A percentile compares a stretch with the other conserved stretches of the same genome.
Evolutionary conservation across 1,284 basidiomycete genomes (phyloP).

Genomic region (Ganoderma lingzhi): DNA sequence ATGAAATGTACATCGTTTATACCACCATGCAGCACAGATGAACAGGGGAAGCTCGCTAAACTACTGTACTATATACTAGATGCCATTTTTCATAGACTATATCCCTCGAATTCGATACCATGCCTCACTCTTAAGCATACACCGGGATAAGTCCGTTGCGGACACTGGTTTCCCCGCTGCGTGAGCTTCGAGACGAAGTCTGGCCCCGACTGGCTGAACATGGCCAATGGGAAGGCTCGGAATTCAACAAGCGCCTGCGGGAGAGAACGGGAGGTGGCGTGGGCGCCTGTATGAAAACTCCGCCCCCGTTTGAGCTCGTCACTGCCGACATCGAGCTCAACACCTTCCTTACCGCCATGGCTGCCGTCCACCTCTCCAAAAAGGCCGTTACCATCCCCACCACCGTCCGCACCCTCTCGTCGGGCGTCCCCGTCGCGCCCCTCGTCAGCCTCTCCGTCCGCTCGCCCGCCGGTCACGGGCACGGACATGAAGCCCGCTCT

Average conservation of each 20-base stretch:
- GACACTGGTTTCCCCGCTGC: not conserved
- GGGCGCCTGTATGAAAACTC: constrained; percentile 36
- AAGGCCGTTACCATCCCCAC: constrained; percentile 86
- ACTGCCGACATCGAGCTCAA: constrained; percentile 37
- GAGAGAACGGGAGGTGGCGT: constrained; percentile 28
- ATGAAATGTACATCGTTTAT: not conserved
- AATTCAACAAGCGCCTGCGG: constrained; percentile 32
- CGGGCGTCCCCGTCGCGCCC: constrained; percentile 75
- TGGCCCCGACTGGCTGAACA: constrained; percentile 14
- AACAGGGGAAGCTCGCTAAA: not conserved
- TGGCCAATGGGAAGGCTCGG: constrained; percentile 22
- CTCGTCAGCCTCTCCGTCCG: constrained; percentile 75
- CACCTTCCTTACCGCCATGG: constrained; percentile 53
- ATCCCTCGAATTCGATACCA: not conserved
- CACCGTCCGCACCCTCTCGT: constrained; percentile 80
- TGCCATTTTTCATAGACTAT: not conserved
- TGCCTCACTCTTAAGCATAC: not conserved
- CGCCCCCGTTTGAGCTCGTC: constrained; percentile 37
- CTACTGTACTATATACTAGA: constrained; percentile 8
- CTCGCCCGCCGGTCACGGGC: constrained; percentile 62
- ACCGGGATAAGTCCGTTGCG: not conserved
- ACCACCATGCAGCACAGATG: not conserved
- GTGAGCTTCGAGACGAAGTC: constrained; percentile 9
- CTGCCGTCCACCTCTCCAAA: constrained; percentile 74
- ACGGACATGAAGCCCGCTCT: constrained; percentile 71